Percentiles rank a stretch among this genome's conserved stretches.
These are phyloP conservation scores for Calcarisporium arbuscula DNA, from an alignment of 2,329 filamentous ascomycete species.

Conservation along the genomic window DNA sequence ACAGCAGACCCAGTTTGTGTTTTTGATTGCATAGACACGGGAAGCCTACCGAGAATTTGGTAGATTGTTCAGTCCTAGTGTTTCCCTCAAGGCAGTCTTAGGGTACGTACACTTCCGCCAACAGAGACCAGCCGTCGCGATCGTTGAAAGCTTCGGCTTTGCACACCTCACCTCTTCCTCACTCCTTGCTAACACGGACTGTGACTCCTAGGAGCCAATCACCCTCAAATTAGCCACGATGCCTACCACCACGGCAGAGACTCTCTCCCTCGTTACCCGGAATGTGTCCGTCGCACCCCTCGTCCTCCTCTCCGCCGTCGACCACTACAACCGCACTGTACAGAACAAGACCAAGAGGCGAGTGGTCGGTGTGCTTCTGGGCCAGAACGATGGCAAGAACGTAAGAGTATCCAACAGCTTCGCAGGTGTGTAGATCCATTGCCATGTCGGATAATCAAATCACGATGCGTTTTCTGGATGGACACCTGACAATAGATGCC, in stretches of 20 bases:
- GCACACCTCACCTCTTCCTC: too few species aligned
- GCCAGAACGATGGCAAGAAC: slow-evolving; percentile 93
- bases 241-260: slow-evolving; percentile 96
- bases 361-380: slow-evolving; percentile 89
- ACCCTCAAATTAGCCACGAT: slow-evolving; percentile 45
- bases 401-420: slow-evolving; percentile 99
- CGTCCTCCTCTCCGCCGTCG: slow-evolving; percentile 94
- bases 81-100: too few species aligned
- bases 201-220: too few species aligned
- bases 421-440: slow-evolving; percentile 57
- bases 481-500: neutral
- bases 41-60: too few species aligned
- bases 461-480: neutral
- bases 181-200: neutral
- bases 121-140: too few species aligned
- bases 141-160: too few species aligned
- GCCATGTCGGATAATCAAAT: slow-evolving; percentile 6
- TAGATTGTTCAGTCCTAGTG: too few species aligned
- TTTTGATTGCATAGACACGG: too few species aligned
- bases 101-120: too few species aligned
- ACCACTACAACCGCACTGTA: slow-evolving; percentile 92
- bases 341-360: slow-evolving; percentile 80
- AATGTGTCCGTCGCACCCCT: slow-evolving; percentile 96
- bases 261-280: slow-evolving; percentile 86
- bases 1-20: too few species aligned